phyloP scores from a whole-genome alignment of 225 moss, liverwort and hornwort genomes.

The Lunularia cruciata region DNA sequence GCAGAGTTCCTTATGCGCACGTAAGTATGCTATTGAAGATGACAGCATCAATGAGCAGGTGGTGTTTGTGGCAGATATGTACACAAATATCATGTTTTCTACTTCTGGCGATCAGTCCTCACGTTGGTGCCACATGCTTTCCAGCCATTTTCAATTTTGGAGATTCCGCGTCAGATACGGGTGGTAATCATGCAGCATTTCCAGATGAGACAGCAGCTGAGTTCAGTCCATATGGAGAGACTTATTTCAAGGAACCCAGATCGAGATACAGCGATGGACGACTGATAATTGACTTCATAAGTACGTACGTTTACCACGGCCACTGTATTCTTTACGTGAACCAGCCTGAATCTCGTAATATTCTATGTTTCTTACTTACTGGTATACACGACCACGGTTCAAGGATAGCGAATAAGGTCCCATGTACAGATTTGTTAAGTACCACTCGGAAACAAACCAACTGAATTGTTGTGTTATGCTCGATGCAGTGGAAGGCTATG shows the following conservation, averaged over 20 bases:
- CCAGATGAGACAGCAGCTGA: slow-evolving; percentile 41
- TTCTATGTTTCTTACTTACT: no score
- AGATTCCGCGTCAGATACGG: slow-evolving; percentile 42
- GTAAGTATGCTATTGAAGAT: not conserved
- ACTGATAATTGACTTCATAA: slow-evolving; percentile 40
- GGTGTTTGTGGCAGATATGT: not conserved
- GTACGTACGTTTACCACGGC: slow-evolving; percentile 25
- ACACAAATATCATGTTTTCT: not conserved
- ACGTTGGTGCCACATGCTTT: slow-evolving; percentile 23
- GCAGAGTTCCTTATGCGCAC: not conserved
- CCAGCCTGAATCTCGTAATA: no score
- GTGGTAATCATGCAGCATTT: slow-evolving; percentile 44
- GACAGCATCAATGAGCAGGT: not conserved
- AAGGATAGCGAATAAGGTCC: no score
- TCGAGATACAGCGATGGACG: slow-evolving; percentile 40
- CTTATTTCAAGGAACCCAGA: slow-evolving; percentile 30
- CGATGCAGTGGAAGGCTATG: slow-evolving; percentile 34
- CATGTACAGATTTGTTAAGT: no score
- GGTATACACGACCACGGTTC: no score
- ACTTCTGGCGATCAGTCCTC: not conserved
- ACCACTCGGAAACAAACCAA: no score
- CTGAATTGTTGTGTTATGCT: no score
- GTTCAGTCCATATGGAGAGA: slow-evolving; percentile 37
- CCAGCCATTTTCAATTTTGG: slow-evolving; percentile 50
- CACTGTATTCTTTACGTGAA: not conserved